phyloP scores from a whole-genome alignment of 202 grass and related monocot genomes.

The Brachypodium distachyon region DNA sequence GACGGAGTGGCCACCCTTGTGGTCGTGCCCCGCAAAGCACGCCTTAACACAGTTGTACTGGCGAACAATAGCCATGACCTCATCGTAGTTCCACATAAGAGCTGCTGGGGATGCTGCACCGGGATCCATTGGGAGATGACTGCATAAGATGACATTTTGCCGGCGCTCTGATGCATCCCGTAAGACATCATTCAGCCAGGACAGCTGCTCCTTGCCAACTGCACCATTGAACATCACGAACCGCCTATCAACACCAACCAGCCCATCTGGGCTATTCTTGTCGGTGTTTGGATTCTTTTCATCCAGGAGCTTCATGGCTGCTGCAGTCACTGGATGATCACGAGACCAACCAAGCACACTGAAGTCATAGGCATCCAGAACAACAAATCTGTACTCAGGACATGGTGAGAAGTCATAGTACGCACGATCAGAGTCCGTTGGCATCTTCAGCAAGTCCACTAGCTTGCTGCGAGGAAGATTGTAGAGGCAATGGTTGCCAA shows the following conservation, averaged over 20 bases:
- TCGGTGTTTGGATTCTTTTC: slow-evolving; percentile 76
- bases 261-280: slow-evolving; percentile 69
- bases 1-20: slow-evolving; percentile 53
- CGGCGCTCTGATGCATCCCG: slow-evolving; percentile 11
- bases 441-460: slow-evolving; percentile 57
- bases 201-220: slow-evolving; percentile 57
- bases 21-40: slow-evolving; percentile 82
- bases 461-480: slow-evolving; percentile 64
- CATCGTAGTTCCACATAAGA: slow-evolving; percentile 86
- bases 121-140: slow-evolving; percentile 75
- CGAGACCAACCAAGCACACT: slow-evolving; percentile 61
- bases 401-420: slow-evolving; percentile 70
- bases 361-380: slow-evolving; percentile 74
- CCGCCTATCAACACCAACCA: slow-evolving; percentile 40
- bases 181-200: slow-evolving; percentile 57
- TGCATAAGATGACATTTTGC: slow-evolving; percentile 69
- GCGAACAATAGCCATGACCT: slow-evolving; percentile 70
- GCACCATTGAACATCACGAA: slow-evolving; percentile 81
- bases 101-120: slow-evolving; percentile 32
- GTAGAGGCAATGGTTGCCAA: slow-evolving; percentile 79
- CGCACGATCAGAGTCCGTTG: slow-evolving; percentile 20
- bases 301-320: slow-evolving; percentile 35
- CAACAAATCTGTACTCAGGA: slow-evolving; percentile 44
- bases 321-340: slow-evolving; percentile 1
- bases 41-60: slow-evolving; percentile 64